Base-by-base conservation (phyloP, 2,329 filamentous ascomycete genomes). In the Paradendryphiella salina region DNA sequence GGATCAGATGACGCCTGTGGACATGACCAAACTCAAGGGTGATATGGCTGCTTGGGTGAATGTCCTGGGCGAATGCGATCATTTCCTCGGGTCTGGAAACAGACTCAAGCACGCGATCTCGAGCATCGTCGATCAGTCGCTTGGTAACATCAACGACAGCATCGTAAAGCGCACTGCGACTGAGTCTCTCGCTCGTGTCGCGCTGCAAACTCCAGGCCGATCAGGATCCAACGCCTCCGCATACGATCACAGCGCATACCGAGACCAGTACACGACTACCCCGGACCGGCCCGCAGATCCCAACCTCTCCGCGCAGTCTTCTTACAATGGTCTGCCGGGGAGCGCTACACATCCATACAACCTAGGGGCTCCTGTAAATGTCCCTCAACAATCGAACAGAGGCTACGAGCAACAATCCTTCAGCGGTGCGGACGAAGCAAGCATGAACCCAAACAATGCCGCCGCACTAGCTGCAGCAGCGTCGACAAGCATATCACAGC, bases 1-100 rank as follows among this genome's bases (percentile, higher is more conserved):
- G 23, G 82, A 83, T 40, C 77, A 82, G 8, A 82, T 84, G 9
- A 83, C 81, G 0, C 73, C 77, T 0, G 77, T 77, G 1, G 83
- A 89, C 50, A 74, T 91, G 45, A 76, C 79, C 13, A 73, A 72
- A n/a, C 74, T 93, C 41, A 81, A 80, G 54, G 73, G 77, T 7
- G 86, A 91, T 45, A 90, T 90, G 86, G 79, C 82, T 26, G 73
- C 78, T 17, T 92, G 88, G 85, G 75, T 89, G 39, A 77, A 79
- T 28, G 81, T 92, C 34, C 80, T 93, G 57, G 80, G 80, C 21
- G 85, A 89, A 50, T 84, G 85, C 39, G 83, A 85, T 15, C 75
- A 76, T 32, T 74, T 89, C n/a, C 73, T 90, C 34, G 78, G 76
- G 20, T 79, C 79, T 21, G 79, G 77, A 7, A 70, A 73, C 33